Percentiles rank a stretch among this genome's conserved stretches.
These are phyloP conservation scores for Castanea mollissima DNA, from an alignment of 306 rosid genomes.

Conservation along the genomic window DNA sequence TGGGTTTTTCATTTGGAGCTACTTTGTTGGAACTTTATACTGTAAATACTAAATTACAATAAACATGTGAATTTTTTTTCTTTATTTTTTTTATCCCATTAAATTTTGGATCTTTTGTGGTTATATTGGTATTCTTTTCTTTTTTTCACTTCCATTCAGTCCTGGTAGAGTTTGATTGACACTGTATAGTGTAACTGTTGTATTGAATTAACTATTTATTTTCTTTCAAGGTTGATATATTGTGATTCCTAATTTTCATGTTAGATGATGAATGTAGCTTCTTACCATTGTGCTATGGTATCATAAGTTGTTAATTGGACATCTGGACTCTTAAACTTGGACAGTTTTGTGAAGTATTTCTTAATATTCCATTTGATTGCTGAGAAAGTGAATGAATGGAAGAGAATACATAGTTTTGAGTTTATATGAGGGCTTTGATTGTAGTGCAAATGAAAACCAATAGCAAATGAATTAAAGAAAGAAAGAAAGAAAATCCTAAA, in stretches of 20 bases:
- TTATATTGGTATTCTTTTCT: neutral
- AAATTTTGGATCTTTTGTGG: neutral
- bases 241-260: neutral
- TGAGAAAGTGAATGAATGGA: conserved; percentile 1
- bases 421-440: neutral
- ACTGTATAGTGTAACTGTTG: conserved; percentile 17
- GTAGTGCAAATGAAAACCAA: neutral
- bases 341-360: neutral
- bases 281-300: neutral
- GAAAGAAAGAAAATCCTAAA: neutral
- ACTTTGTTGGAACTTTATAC: neutral
- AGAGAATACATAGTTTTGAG: neutral
- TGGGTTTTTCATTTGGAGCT: conserved; percentile 8
- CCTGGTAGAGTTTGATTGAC: neutral
- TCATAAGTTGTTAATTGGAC: neutral
- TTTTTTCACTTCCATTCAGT: neutral
- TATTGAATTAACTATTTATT: neutral
- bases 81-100: neutral
- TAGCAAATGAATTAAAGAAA: neutral
- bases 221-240: neutral
- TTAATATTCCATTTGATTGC: conserved; percentile 16
- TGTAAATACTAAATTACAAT: neutral
- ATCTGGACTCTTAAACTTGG: neutral
- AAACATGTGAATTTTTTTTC: neutral
- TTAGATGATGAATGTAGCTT: neutral